Base-by-base conservation (phyloP, 2,329 filamentous ascomycete genomes). In the Chrysosporium queenslandicum region DNA sequence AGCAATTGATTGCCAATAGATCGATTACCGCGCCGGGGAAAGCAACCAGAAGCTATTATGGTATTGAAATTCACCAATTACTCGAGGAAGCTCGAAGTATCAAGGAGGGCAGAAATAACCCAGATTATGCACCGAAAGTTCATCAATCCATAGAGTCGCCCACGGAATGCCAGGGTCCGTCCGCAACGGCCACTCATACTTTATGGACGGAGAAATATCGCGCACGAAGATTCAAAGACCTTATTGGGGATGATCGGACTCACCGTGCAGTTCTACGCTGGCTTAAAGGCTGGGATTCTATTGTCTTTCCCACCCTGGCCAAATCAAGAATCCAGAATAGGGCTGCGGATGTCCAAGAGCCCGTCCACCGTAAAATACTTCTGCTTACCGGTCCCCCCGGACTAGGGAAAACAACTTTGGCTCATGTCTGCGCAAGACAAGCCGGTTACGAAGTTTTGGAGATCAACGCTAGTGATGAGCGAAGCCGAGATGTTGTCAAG, bases 201-300 rank as follows among this genome's bases (percentile, higher is more conserved):
- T 69, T 98, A 64, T 98, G 92, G 92, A 95, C 91, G 0, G 92
- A 98, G 65, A 98, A 98, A 66, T 98, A 98, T 65, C 83, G 92
- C 32, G 92, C 92, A 25, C 81, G 82, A 55, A 91, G 83, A 61
- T 98, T 97, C 62, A 86, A 90, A 60, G 92, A 98, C 60, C 76
- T 98, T 0, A 87, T 94, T 45, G 94, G 94, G 25, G 92, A 98
- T 61, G 92, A 98, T 64, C 78, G 89, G 41, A 97, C 91, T 23
- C 94, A 98, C 67, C 81, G 92, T 55, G 79, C 85, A 55, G 91
- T 98, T 3, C 73, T 98, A 52, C 82, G 86, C 50, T 98, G 92
- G 92, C 73, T 98, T 39, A 98, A 97, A 71, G 78, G 79, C 16
- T 98, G 92, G 92, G 92, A 98, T 64, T 77, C 85, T 0, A 76